Evolutionary conservation across 768 basidiomycete species (phyloP).

Genomic region (Asterophora parasitica): DNA sequence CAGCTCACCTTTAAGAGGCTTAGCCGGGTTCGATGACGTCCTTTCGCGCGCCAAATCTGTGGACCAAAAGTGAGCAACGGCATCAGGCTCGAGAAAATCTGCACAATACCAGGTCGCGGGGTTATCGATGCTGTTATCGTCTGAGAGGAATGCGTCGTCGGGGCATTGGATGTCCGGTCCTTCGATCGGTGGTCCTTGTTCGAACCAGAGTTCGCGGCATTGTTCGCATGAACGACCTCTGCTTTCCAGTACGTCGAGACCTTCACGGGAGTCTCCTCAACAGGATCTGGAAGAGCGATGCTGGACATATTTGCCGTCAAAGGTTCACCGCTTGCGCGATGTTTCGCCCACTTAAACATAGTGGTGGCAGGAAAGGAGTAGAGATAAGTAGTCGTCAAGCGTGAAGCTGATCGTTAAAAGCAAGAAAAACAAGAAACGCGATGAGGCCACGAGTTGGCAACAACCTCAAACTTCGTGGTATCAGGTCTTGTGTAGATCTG

Average conservation of each 20-base stretch:
- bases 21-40: not conserved
- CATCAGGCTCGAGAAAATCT: not conserved
- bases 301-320: constrained; percentile 29
- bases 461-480: constrained; percentile 20
- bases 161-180: constrained; percentile 13
- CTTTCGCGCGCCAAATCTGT: constrained; percentile 2
- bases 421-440: constrained; percentile 23
- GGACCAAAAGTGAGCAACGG: not conserved
- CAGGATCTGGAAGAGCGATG: constrained; percentile 24
- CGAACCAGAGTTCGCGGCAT: constrained; percentile 16
- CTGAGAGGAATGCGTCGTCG: constrained; percentile 3
- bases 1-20: constrained; percentile 2
- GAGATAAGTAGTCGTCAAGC: constrained; percentile 14
- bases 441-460: constrained; percentile 31
- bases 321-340: constrained; percentile 22
- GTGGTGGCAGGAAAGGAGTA: constrained; percentile 13
- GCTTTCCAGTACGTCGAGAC: constrained; percentile 6
- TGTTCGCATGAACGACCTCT: constrained; percentile 18
- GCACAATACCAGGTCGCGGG: not conserved
- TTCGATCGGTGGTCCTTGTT: constrained; percentile 20
- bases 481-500: constrained; percentile 15
- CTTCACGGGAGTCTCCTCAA: constrained; percentile 12
- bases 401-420: not conserved
- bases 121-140: constrained; percentile 9
- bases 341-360: constrained; percentile 33